These are phyloP conservation scores for Populus davidiana DNA, from an alignment of 345 rosid genomes.

Conservation along the genomic window DNA sequence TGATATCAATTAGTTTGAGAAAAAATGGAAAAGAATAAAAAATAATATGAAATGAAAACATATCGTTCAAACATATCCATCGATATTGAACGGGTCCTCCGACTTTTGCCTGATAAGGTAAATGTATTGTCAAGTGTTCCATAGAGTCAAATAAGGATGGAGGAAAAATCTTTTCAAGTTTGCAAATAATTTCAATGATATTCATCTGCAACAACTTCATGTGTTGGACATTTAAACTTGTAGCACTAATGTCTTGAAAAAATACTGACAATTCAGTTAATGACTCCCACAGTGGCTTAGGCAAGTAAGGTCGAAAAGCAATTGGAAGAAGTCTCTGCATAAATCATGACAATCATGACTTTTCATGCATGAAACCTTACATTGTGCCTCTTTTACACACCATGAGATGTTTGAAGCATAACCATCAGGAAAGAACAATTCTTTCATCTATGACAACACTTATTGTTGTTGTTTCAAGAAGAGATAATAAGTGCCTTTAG, in stretches of 20 bases:
- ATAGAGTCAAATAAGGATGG: too few species aligned
- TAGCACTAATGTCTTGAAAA: neutral
- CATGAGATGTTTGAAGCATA: neutral
- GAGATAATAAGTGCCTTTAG: neutral
- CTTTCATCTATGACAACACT: neutral
- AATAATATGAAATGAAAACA: neutral
- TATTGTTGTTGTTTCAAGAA: too few species aligned
- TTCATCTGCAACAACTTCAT: neutral
- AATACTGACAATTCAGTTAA: neutral
- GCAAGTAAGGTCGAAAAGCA: neutral
- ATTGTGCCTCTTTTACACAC: neutral
- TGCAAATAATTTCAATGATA: neutral
- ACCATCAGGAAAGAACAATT: neutral
- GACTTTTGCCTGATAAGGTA: too few species aligned
- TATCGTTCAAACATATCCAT: too few species aligned
- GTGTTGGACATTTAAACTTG: neutral
- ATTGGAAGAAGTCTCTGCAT: neutral
- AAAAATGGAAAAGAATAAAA: neutral
- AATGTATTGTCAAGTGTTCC: too few species aligned
- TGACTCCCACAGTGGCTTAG: neutral
- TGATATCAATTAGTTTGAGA: too few species aligned
- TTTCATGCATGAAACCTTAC: neutral
- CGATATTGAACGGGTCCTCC: too few species aligned
- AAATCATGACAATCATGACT: slow-evolving; percentile 1
- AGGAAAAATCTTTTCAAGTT: too few species aligned